Evolutionary conservation across 2,329 filamentous ascomycete species (phyloP), one percentile per base, ranked within the genome.

Genomic region (Arachnopeziza araneosa): DNA sequence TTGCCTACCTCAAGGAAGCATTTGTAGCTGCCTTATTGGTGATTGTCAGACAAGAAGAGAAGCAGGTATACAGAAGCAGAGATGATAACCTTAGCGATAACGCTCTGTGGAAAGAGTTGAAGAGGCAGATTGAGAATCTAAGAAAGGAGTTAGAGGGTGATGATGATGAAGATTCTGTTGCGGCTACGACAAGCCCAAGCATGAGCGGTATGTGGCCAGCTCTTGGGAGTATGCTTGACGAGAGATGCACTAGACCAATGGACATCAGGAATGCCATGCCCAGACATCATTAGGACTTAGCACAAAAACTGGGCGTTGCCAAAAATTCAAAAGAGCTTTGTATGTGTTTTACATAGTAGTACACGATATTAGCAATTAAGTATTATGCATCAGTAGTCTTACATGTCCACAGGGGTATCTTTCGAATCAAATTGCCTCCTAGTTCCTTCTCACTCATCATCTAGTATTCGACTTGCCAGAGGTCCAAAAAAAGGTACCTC

Each of bases 401-500:
- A 44, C 36, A 44, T 44, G 36, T 44, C 36, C 36, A 14, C 62
- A 62, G 60, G 66, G 65, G 66, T 69, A 69, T 69, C 67, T 44
- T 12, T 44, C 17, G 36, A 44, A 44, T 52, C 50, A 52, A n/a
- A 52, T 52, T 23, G 9, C 24, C 24, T n/a, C 48, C 50, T 52
- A 23, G 10, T 30, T 26, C 52, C 23, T 30, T 24, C 51, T 67
- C 53, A 75, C 63, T 97, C 95, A 71, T 96, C 90, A 70, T 97
- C 93, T 60, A 98, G 81, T 71, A 97, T 93, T 24, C 89, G 89
- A 75, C 88, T 96, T 51, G 95, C 95, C 67, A 97, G 78, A 50
- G 81, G 81, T 4, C 95, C 95, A 70, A 98, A 88, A 70, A 96
- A 85, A 0, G 93, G 93, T 1, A 97, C 82, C 74, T 98, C 93